Evolutionary conservation across 225 moss, liverwort and hornwort genomes (phyloP).

Genomic region (Anthoceros angustus): DNA sequence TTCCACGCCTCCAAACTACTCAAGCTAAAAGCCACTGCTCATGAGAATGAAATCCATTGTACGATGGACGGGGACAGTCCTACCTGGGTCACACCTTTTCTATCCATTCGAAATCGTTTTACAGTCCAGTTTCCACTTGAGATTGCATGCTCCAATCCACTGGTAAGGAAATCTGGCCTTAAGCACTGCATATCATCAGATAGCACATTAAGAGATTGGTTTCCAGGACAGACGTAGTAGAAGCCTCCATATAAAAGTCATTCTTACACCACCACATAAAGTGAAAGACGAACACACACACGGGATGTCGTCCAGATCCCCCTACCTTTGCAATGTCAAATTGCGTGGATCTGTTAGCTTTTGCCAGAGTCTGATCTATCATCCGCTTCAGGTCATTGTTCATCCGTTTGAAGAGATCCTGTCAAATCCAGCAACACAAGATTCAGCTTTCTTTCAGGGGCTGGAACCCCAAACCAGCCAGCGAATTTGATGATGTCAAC

Average conservation of each 20-base stretch:
- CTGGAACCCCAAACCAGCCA: too few relatives aligned
- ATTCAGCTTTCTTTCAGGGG: too few relatives aligned
- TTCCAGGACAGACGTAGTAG: background rate
- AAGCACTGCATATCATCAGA: conserved; percentile 38
- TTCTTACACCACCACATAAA: background rate
- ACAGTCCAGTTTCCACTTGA: conserved; percentile 99
- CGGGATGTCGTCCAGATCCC: too few relatives aligned
- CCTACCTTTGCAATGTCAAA: conserved; percentile 92
- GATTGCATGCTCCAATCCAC: conserved; percentile 96
- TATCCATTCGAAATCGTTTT: conserved; percentile 94
- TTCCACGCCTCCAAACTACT: background rate
- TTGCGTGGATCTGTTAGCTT: conserved; percentile 78
- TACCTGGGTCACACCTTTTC: conserved; percentile 99
- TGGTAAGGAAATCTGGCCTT: conserved; percentile 76
- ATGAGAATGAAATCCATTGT: background rate
- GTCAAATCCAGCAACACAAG: conserved; percentile 4
- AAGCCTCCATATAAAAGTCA: background rate
- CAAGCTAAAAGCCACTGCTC: background rate
- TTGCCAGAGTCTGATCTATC: conserved; percentile 61
- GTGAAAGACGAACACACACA: background rate
- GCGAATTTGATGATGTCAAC: too few relatives aligned
- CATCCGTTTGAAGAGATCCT: conserved; percentile 98
- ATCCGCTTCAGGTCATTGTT: conserved; percentile 79
- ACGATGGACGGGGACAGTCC: background rate
- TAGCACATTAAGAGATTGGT: conserved; percentile 3